Conservation (phyloP, 2,329 filamentous ascomycete genomes). For the Aspergillus costaricaensis region DNA sequence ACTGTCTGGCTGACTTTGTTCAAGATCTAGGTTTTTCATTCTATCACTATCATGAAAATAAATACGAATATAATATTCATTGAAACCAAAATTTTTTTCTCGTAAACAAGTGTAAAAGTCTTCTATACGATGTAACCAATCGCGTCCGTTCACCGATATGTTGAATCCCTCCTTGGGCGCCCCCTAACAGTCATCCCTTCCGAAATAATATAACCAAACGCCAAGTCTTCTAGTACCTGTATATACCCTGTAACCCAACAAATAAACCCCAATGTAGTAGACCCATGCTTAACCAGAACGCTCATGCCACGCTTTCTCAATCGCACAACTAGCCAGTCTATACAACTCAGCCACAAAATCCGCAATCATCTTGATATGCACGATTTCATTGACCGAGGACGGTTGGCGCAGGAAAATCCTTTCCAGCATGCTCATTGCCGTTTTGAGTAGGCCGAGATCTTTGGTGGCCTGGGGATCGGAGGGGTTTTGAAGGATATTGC, state of each 20-base stretch:
- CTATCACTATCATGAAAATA: background rate
- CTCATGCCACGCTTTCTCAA: slow-evolving; percentile 42
- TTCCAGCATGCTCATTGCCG: slow-evolving; percentile 48
- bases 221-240: background rate
- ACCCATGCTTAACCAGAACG: slow-evolving; percentile 13
- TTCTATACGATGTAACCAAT: no score
- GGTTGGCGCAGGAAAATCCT: slow-evolving; percentile 34
- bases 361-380: slow-evolving; percentile 46
- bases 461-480: slow-evolving; percentile 44
- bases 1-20: slow-evolving; percentile 1
- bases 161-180: no score
- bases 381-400: slow-evolving; percentile 39
- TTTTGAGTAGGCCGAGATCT: slow-evolving; percentile 52
- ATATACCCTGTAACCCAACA: background rate
- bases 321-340: slow-evolving; percentile 48
- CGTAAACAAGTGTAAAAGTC: background rate
- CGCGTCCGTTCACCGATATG: no score
- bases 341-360: slow-evolving; percentile 50
- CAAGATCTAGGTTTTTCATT: background rate
- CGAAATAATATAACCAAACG: background rate
- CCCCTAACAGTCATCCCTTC: background rate
- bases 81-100: background rate
- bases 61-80: background rate
- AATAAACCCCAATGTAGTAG: no score
- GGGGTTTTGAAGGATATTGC: slow-evolving; percentile 55